These are phyloP conservation scores for Cercospora canescens DNA, from an alignment of 2,329 filamentous ascomycete species.

Conservation along the genomic window DNA sequence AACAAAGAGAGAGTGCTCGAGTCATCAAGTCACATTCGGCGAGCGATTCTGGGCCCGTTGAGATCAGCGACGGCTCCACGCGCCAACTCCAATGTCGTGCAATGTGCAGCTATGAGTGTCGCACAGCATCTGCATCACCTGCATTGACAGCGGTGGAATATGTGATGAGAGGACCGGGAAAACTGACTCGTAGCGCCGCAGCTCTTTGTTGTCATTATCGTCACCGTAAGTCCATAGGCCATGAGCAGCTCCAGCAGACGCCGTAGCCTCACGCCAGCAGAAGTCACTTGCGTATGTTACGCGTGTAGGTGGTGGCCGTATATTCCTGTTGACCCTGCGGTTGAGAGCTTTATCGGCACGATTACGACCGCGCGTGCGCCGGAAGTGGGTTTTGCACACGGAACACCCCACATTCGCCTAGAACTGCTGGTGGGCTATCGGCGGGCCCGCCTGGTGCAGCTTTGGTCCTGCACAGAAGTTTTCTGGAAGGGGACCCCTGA, in stretches of 20 bases:
- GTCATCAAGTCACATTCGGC: background rate
- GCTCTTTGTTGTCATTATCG: background rate
- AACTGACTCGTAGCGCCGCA: background rate
- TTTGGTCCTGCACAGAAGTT: conserved; percentile 3
- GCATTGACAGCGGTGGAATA: background rate
- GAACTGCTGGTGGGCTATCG: background rate
- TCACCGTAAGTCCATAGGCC: background rate
- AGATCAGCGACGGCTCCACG: background rate
- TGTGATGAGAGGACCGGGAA: background rate
- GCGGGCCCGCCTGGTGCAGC: background rate
- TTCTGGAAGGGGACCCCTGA: conserved; percentile 5
- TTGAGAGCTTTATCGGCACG: conserved; percentile 3
- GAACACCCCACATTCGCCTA: background rate
- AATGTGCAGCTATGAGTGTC: background rate
- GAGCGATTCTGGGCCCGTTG: background rate
- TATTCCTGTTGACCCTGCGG: background rate
- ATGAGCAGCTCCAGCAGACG: background rate
- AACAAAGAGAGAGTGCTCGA: background rate
- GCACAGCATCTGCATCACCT: background rate
- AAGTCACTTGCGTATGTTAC: background rate
- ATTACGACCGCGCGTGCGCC: background rate
- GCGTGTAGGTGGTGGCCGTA: background rate
- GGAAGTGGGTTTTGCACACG: background rate
- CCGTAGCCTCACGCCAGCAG: background rate
- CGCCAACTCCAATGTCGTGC: background rate